Conservation (phyloP, 768 basidiomycete species). For the Pleurotus sapidus region DNA sequence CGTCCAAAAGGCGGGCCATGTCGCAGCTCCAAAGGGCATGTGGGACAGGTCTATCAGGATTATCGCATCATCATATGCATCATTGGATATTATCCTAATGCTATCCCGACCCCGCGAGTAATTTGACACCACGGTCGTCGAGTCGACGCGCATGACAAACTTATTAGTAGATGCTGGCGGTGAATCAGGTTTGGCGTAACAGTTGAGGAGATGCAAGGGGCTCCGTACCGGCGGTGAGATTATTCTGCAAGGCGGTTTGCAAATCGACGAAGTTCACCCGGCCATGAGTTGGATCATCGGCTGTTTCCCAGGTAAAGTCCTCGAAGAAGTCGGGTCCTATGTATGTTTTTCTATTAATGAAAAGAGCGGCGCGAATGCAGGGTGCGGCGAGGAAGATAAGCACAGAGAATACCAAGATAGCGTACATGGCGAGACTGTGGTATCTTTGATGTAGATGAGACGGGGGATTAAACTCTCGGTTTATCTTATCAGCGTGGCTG, state of each 20-base stretch:
- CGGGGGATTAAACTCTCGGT: not conserved
- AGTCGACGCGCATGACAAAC: slow-evolving; percentile 61
- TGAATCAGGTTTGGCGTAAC: not conserved
- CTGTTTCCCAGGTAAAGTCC: slow-evolving; percentile 46
- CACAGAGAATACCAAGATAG: not conserved
- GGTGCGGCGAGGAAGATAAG: not conserved
- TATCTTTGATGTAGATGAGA: too few species aligned
- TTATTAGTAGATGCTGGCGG: slow-evolving; percentile 31
- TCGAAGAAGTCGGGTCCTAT: slow-evolving; percentile 38
- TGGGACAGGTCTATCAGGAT: slow-evolving; percentile 51
- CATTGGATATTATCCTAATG: slow-evolving; percentile 46
- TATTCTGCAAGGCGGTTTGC: slow-evolving; percentile 33
- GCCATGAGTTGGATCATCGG: slow-evolving; percentile 64
- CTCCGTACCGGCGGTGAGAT: slow-evolving; percentile 45
- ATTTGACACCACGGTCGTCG: slow-evolving; percentile 29
- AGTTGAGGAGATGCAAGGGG: not conserved
- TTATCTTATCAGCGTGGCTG: not conserved
- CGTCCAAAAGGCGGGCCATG: slow-evolving; percentile 70
- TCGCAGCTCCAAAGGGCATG: slow-evolving; percentile 58
- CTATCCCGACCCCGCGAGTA: slow-evolving; percentile 51
- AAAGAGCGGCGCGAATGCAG: slow-evolving; percentile 7
- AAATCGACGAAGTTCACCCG: slow-evolving; percentile 55
- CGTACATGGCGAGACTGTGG: too few species aligned
- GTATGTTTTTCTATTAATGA: slow-evolving; percentile 18
- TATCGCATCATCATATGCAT: slow-evolving; percentile 42